Conservation (phyloP, 352 stramenopile species). For the Globisporangium cystogenes region DNA sequence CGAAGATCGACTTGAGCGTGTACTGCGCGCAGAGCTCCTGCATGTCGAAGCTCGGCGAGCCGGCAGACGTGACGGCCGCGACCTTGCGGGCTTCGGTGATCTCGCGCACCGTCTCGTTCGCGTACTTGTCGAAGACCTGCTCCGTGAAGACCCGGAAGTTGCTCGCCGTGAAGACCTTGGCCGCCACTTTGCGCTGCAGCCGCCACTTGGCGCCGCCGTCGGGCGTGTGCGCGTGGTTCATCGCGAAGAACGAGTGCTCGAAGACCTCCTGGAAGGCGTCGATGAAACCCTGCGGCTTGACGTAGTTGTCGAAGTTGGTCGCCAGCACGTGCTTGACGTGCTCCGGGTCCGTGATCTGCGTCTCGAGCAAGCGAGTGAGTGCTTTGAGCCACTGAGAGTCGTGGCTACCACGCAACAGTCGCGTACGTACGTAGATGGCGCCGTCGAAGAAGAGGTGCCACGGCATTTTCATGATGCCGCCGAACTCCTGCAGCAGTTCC, state of each 20-base stretch:
- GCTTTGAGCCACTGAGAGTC: not conserved
- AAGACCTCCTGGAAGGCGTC: constrained; percentile 64
- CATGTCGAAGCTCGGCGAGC: constrained; percentile 35
- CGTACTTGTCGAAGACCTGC: constrained; percentile 43
- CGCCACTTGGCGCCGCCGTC: constrained; percentile 59
- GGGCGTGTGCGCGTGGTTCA: constrained; percentile 51
- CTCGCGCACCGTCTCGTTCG: constrained; percentile 18
- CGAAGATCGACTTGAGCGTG: constrained; percentile 51
- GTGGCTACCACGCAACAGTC: not conserved
- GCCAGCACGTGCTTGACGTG: constrained; percentile 65
- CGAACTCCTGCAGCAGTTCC: constrained; percentile 31
- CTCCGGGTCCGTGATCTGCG: constrained; percentile 41
- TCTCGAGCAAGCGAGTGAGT: not conserved
- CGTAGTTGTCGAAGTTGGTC: constrained; percentile 65
- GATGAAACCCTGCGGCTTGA: constrained; percentile 66
- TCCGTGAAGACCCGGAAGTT: constrained; percentile 49
- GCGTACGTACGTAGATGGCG: constrained; percentile 37
- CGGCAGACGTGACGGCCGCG: not conserved
- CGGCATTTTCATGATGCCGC: constrained; percentile 59
- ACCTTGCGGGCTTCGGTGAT: constrained; percentile 2
- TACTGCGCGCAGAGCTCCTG: constrained; percentile 39
- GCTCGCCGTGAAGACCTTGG: constrained; percentile 80
- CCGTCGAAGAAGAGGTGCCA: constrained; percentile 70
- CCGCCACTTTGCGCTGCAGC: constrained; percentile 76
- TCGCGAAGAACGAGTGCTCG: constrained; percentile 63